Evolutionary conservation across 495 filamentous ascomycete species (phyloP).

Genomic region (Chaetomium cochliodes): DNA sequence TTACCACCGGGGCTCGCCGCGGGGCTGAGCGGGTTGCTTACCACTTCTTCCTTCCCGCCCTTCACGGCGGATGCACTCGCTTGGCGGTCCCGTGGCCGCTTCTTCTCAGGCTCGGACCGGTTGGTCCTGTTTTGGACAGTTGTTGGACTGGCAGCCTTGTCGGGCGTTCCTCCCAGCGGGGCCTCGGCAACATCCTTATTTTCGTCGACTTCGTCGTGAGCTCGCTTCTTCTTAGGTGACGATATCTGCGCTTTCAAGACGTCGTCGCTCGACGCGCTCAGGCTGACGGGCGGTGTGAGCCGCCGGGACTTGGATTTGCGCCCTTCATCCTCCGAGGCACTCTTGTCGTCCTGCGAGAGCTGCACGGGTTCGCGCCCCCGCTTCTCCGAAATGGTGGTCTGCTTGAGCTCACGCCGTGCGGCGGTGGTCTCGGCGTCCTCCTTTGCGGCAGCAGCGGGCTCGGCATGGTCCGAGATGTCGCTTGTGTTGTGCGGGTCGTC

Average conservation of each 20-base stretch:
- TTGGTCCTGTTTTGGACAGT: slow-evolving; percentile 40
- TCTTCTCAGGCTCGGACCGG: slow-evolving; percentile 56
- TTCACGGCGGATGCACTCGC: slow-evolving; percentile 23
- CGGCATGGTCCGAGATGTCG: slow-evolving; percentile 35
- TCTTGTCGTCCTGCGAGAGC: slow-evolving; percentile 28
- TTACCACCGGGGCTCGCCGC: slow-evolving; percentile 11
- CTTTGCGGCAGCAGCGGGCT: slow-evolving; percentile 27
- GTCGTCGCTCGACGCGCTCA: slow-evolving; percentile 35
- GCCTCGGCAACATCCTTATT: slow-evolving; percentile 40
- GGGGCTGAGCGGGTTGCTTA: slow-evolving; percentile 16
- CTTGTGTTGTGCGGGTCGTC: slow-evolving; percentile 39
- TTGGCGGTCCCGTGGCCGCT: slow-evolving; percentile 49
- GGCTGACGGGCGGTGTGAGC: slow-evolving; percentile 37
- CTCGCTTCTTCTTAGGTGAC: slow-evolving; percentile 59
- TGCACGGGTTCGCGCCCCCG: slow-evolving; percentile 22
- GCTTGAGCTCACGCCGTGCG: slow-evolving; percentile 54
- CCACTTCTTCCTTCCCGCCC: slow-evolving; percentile 28
- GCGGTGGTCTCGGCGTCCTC: slow-evolving; percentile 57
- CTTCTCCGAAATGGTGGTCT: slow-evolving; percentile 54
- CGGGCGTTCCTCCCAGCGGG: slow-evolving; percentile 38
- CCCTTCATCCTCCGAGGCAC: slow-evolving; percentile 29
- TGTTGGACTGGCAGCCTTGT: slow-evolving; percentile 27
- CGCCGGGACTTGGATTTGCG: slow-evolving; percentile 19
- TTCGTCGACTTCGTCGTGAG: slow-evolving; percentile 51
- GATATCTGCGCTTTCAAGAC: slow-evolving; percentile 46